phyloP scores from a whole-genome alignment of 164 flowering plant species.

The Aristolochia fimbriata region DNA sequence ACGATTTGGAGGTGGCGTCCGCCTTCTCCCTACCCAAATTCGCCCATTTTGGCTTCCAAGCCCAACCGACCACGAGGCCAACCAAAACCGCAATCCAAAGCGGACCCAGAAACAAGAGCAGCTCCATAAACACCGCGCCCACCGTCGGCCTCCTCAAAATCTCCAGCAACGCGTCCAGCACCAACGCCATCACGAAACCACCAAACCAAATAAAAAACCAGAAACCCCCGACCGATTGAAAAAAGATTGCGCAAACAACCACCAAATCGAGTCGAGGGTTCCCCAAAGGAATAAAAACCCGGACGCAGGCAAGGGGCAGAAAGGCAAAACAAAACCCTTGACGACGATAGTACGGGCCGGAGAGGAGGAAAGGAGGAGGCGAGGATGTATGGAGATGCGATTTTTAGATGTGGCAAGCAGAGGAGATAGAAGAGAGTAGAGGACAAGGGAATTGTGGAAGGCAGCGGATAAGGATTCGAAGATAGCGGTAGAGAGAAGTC shows the following conservation, averaged over 20 bases:
- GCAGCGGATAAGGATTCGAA: constrained; percentile 30
- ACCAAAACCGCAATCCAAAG: constrained; percentile 57
- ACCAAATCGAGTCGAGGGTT: constrained; percentile 26
- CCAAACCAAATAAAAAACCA: neutral
- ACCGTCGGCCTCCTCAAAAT: constrained; percentile 37
- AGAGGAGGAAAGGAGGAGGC: neutral
- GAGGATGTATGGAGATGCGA: constrained; percentile 4
- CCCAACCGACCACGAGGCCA: constrained; percentile 78
- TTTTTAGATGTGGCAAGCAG: constrained; percentile 12
- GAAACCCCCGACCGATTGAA: constrained; percentile 36
- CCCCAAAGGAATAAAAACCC: neutral
- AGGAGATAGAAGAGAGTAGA: constrained; percentile 11
- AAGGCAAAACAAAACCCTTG: neutral
- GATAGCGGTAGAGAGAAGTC: constrained; percentile 30
- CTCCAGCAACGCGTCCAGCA: constrained; percentile 29
- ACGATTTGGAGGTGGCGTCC: constrained; percentile 11
- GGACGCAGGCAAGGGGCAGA: too few relatives aligned
- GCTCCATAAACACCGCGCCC: constrained; percentile 34
- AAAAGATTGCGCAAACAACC: neutral
- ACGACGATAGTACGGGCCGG: constrained; percentile 4
- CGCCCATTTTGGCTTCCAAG: constrained; percentile 83
- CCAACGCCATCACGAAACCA: constrained; percentile 29
- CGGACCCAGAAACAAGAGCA: constrained; percentile 37
- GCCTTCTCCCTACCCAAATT: constrained; percentile 22
- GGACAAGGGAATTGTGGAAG: constrained; percentile 12